Evolutionary conservation across 2,329 filamentous ascomycete genomes (phyloP).

Genomic region (Cordyceps fumosorosea): DNA sequence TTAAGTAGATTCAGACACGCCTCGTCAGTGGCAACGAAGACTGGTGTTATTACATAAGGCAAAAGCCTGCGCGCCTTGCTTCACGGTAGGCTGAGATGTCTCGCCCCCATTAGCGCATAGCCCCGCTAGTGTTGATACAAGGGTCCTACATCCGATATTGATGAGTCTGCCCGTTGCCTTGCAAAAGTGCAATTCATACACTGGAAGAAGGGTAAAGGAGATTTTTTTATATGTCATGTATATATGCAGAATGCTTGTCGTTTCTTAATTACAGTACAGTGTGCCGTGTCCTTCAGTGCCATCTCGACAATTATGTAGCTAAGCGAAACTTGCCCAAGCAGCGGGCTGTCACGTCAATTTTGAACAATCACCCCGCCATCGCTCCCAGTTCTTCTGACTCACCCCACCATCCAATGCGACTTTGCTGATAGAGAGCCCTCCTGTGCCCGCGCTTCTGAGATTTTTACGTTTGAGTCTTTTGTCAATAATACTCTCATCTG

Average conservation of each 20-base stretch:
- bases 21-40: no score
- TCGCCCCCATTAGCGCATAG: slow-evolving; percentile 6
- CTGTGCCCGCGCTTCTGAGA: background rate
- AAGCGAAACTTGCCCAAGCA: slow-evolving; percentile 2
- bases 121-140: background rate
- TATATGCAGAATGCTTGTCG: background rate
- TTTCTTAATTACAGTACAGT: no score
- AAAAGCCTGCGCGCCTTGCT: no score
- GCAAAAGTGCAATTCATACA: no score
- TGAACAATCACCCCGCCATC: slow-evolving; percentile 13
- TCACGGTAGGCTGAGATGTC: background rate
- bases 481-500: background rate
- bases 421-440: background rate
- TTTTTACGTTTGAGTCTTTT: background rate
- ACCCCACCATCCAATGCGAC: slow-evolving; percentile 8
- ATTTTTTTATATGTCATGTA: background rate
- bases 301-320: slow-evolving; percentile 9
- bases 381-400: slow-evolving; percentile 11
- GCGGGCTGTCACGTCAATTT: slow-evolving; percentile 8
- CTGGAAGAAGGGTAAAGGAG: no score
- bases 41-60: no score
- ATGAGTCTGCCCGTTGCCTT: background rate
- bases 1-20: background rate
- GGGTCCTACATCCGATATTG: background rate
- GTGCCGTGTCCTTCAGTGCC: background rate